Conservation (phyloP, 2,329 filamentous ascomycete genomes). For the Nannizzia gypsea region DNA sequence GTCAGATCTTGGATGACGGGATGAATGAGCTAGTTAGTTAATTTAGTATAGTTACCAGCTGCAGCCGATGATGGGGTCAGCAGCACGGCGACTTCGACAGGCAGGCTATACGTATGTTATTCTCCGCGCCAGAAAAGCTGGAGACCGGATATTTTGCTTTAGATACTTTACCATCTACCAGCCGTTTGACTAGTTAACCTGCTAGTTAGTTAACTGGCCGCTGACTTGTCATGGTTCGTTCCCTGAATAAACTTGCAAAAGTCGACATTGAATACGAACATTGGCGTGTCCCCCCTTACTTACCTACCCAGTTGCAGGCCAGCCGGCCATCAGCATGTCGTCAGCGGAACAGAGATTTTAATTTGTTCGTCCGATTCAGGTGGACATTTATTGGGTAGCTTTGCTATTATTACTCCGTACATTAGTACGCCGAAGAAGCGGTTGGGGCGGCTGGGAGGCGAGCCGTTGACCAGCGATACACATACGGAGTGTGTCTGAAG, state of each 20-base stretch:
- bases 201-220: too few relatives aligned
- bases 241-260: background rate
- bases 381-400: background rate
- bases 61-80: background rate
- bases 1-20: too few relatives aligned
- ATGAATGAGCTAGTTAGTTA: too few relatives aligned
- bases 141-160: too few relatives aligned
- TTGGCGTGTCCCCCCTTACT: background rate
- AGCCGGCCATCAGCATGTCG: background rate
- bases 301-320: background rate
- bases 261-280: background rate
- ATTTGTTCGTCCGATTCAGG: background rate
- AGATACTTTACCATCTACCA: too few relatives aligned
- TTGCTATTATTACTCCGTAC: too few relatives aligned
- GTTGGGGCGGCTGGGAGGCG: background rate
- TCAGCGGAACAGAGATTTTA: background rate
- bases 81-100: background rate
- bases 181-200: too few relatives aligned
- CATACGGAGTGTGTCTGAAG: too few relatives aligned
- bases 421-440: background rate
- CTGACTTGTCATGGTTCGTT: too few relatives aligned
- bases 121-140: background rate
- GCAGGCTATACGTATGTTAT: background rate
- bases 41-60: background rate
- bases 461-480: background rate